phyloP scores from a whole-genome alignment of 139 green algal genomes.

The Chlorella sp. region DNA sequence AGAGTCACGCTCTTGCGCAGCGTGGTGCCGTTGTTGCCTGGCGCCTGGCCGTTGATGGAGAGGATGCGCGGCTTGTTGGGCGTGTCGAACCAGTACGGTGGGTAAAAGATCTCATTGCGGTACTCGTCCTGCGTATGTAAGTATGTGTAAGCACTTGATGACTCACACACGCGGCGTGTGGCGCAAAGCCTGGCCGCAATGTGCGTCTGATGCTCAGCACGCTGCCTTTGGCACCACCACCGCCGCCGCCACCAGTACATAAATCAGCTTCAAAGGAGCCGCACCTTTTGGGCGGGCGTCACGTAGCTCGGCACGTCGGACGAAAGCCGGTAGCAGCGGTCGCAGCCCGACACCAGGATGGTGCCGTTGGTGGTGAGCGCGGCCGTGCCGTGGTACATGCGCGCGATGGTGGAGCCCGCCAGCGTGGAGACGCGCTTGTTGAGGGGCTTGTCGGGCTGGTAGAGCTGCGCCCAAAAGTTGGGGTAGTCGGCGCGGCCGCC shows the following conservation, averaged over 20 bases:
- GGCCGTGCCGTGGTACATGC: constrained; percentile 31
- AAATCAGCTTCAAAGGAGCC: background rate
- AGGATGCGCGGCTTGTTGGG: constrained; percentile 5
- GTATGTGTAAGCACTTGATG: background rate
- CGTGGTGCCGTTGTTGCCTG: background rate
- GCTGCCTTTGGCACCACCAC: background rate
- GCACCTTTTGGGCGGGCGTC: background rate
- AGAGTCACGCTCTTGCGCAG: too few relatives aligned
- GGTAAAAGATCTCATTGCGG: constrained; percentile 6
- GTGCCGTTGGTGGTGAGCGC: constrained; percentile 35
- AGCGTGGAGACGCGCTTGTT: constrained; percentile 10
- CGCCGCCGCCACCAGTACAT: background rate
- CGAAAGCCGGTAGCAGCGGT: constrained; percentile 16
- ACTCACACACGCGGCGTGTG: background rate
- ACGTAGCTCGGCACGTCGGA: background rate
- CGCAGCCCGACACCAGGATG: constrained; percentile 23
- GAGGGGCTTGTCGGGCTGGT: constrained; percentile 12
- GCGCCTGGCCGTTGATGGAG: background rate
- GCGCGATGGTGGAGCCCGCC: constrained; percentile 11
- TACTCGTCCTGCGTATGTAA: background rate
- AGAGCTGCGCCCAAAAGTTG: constrained; percentile 23
- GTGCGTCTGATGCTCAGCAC: too few relatives aligned
- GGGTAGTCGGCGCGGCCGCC: constrained; percentile 19
- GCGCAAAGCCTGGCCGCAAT: background rate
- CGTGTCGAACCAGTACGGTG: constrained; percentile 4